Evolutionary conservation across 306 rosid species (phyloP).

Genomic region (peach (Prunus persica)): Prunus_persica_NCBIv2 NC_034010.1:29732001-29732500

Average conservation of each 20-base stretch:
- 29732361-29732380: constrained; percentile 21
- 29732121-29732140: constrained; percentile 36
- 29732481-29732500: constrained; percentile 23
- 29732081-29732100: constrained; percentile 53
- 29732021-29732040: constrained; percentile 28
- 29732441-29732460: constrained; percentile 34
- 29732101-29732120: constrained; percentile 35
- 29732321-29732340: not conserved
- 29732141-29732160: constrained; percentile 49
- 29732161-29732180: too few relatives aligned
- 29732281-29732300: not conserved
- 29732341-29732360: constrained; percentile 15
- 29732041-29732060: constrained; percentile 49
- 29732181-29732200: not conserved
- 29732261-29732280: not conserved
- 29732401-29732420: constrained; percentile 18
- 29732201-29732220: not conserved
- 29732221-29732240: not conserved
- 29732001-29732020: constrained; percentile 41
- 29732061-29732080: constrained; percentile 45
- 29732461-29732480: constrained; percentile 29
- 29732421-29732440: constrained; percentile 35
- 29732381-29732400: constrained; percentile 15
- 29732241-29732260: too few relatives aligned
- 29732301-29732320: constrained; percentile 8